Evolutionary conservation across 2,329 filamentous ascomycete genomes (phyloP), one percentile per base, ranked within the genome.

Genomic region (Acrodontium crateriforme): DNA sequence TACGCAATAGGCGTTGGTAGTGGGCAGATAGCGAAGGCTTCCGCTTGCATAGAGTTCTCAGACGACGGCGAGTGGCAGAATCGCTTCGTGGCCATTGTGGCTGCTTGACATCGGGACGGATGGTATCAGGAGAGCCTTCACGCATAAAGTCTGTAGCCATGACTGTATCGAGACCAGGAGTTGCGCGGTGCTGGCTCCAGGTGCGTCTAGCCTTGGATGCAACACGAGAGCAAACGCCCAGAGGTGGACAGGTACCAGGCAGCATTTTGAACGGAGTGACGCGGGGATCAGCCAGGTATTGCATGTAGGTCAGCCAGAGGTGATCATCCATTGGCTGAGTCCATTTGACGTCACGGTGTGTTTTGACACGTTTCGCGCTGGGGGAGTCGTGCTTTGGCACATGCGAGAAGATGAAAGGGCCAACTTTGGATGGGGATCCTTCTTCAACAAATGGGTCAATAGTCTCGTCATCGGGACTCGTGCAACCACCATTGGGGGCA

Each of bases 181-280:
- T 34, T 11, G 51, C 40, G 25, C 58, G 56, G 16, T 58, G 54
- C 24, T 57, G 58, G 39, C 63, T 61, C 72, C 72, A 77, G 3
- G 63, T 71, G 43, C 63, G 65, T 45, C 65, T 68, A 17, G 72
- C 72, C 47, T 70, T 64, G 27, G 69, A 61, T 4, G 71, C 68
- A 18, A 77, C 71, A 31, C 70, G 66, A 41, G 71, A 64, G 38
- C 71, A 75, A 15, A 76, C 69, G 11, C 72, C 72, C 28, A 75
- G 62, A 8, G 72, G 72, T 19, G 72, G 72, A 18, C 68, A 61
- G 23, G 67, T 71, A 26, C 72, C 71, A 2, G 71, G 72, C 1
- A 74, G 60, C 54, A 70, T 72, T 45, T 76, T 76, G 59, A 76
- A 76, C 0, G 72, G 72, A 2, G 72, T 77, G 25, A 75, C 63